Percentiles rank a stretch among this genome's conserved stretches.
phyloP scores from a whole-genome alignment of 2,329 filamentous ascomycete genomes.

The Alternaria postmessia region DNA sequence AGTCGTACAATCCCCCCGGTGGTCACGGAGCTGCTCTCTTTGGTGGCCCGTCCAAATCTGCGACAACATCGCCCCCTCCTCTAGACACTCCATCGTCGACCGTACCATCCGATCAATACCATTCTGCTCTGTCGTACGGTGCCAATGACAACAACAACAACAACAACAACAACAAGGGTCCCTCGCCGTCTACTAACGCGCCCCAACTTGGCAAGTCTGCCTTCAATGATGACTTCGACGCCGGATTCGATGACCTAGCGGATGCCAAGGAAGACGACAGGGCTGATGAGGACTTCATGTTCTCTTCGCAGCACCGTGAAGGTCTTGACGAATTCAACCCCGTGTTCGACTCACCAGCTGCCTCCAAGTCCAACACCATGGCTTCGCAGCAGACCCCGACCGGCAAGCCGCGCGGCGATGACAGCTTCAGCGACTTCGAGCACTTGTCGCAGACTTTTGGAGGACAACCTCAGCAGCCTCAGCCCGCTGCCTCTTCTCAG shows the following conservation, averaged over 20 bases:
- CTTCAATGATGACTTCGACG: conserved; percentile 77
- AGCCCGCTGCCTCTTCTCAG: conserved; percentile 60
- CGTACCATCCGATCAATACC: conserved; percentile 53
- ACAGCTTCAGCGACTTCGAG: conserved; percentile 61
- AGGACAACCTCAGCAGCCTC: conserved; percentile 49
- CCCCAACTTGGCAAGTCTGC: conserved; percentile 57
- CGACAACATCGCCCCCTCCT: conserved; percentile 50
- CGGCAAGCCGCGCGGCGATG: conserved; percentile 48
- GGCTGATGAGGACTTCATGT: conserved; percentile 81
- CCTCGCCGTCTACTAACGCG: conserved; percentile 40
- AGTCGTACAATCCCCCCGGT: conserved; percentile 47
- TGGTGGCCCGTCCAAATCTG: conserved; percentile 47
- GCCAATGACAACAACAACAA: conserved; percentile 45
- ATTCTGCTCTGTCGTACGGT: conserved; percentile 51
- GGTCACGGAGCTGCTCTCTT: conserved; percentile 53
- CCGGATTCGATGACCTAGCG: conserved; percentile 82
- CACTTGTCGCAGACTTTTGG: conserved; percentile 54
- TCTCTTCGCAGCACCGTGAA: conserved; percentile 68
- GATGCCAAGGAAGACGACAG: conserved; percentile 80
- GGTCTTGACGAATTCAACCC: conserved; percentile 81
- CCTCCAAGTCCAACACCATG: conserved; percentile 59
- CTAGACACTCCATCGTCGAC: conserved; percentile 52
- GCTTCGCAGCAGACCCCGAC: conserved; percentile 54
- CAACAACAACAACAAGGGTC: conserved; percentile 42
- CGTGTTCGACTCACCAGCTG: conserved; percentile 74